Base-by-base conservation (phyloP, 306 rosid species). In the Citrullus mucosospermus region DNA sequence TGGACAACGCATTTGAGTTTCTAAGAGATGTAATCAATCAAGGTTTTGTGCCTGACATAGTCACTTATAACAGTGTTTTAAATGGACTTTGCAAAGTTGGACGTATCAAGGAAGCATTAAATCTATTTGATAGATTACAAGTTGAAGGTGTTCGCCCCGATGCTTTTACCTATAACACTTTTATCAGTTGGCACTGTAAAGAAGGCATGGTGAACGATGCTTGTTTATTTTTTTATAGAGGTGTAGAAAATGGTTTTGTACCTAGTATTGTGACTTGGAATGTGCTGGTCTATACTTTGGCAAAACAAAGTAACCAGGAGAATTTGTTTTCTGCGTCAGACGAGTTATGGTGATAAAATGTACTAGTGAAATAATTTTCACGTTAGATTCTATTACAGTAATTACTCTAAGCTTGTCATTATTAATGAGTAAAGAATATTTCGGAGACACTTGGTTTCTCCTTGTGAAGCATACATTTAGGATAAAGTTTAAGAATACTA, bases 31-130 rank as follows among this genome's bases (percentile, higher is more conserved):
- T 87, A 91, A 84, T 92, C 88, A 85, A 82, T 77, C 90, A 84
- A 41, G 96, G 97, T 78, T 73, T 89, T 78, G 82, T 78, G 11
- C 96, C 97, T 1, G 96, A 95, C 77, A 84, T 91, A 82, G 97
- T 95, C 82, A 90, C 97, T 82, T 95, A 92, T 72, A 95, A 95
- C 78, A 85, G 88, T 85, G 82, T 95, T 56, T 87, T 95, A 66
- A 92, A 92, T 69, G 97, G 98, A 80, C 88, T 92, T 36, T 95
- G 97, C 86, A 92, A 88, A 90, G 78, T 78, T 61, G 90, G 90
- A 20, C 85, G 57, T 67, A 53, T 87, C 75, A 83, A 75, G 75
- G 91, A 95, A 76, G 98, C 96, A 62, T 66, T 88, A 78, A 83
- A 86, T 84, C 91, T 95, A 82, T 87, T 95, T 83, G 88, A 87